Percentiles rank a stretch among this genome's conserved stretches.
Evolutionary conservation across 345 rosid species (phyloP).

Genomic region (Trapa incisa): DNA sequence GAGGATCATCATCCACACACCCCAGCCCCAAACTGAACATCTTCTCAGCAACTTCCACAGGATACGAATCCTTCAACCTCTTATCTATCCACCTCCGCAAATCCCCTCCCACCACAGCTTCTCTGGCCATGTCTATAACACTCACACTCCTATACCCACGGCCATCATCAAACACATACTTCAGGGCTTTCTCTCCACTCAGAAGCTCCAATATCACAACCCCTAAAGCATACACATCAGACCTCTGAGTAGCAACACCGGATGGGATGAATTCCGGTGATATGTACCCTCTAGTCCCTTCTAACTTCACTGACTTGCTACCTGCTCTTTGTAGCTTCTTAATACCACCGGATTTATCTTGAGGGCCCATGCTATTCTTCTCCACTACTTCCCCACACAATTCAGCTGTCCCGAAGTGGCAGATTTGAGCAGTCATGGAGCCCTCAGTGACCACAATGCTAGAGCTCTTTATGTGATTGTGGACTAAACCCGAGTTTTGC

Average conservation of each 20-base stretch:
- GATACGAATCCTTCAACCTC: conserved; percentile 49
- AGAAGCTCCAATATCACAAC: conserved; percentile 40
- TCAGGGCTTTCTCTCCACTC: conserved; percentile 37
- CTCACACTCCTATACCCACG: conserved; percentile 19
- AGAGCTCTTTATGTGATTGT: conserved; percentile 40
- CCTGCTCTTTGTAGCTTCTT: conserved; percentile 4
- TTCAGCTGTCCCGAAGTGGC: conserved; percentile 43
- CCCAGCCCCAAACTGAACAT: conserved; percentile 36
- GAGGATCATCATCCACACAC: conserved; percentile 38
- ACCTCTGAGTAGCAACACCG: conserved; percentile 24
- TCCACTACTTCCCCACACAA: conserved; percentile 29
- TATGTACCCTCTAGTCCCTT: conserved; percentile 48
- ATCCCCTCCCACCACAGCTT: conserved; percentile 17
- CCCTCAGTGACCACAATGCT: conserved; percentile 28
- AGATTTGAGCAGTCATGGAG: conserved; percentile 24
- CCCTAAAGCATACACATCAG: conserved; percentile 46
- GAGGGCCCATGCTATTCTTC: conserved; percentile 7
- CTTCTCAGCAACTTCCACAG: conserved; percentile 49
- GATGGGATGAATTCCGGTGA: conserved; percentile 33
- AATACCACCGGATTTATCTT: conserved; percentile 19
- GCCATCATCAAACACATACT: conserved; percentile 25
- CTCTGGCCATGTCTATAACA: conserved; percentile 32
- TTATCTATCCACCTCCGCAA: conserved; percentile 49
- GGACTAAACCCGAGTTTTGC: conserved; percentile 18
- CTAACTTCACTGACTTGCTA: conserved; percentile 20